A percentile compares a stretch with the other conserved stretches of the same genome.
Evolutionary conservation across 148 eudicot genomes (phyloP).

Genomic region (Drosera capensis): DNA sequence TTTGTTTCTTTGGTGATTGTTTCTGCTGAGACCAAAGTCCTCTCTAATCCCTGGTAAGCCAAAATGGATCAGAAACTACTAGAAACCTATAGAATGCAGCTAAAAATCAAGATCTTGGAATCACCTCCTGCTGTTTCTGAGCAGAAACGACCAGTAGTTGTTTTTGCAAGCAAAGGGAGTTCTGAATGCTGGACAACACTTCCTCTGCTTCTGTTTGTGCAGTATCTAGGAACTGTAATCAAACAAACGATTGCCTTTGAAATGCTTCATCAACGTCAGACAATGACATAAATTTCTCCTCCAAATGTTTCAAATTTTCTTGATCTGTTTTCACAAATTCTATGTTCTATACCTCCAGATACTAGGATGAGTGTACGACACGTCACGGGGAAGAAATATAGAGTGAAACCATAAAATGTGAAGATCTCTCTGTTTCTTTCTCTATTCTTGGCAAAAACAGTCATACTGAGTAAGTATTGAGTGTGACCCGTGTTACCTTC

Average conservation of each 20-base stretch:
- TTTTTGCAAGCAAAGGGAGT: conserved; percentile 36
- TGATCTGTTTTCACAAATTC: background rate
- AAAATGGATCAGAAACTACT: background rate
- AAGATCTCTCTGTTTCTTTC: no score
- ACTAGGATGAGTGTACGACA: no score
- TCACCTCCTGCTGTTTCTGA: conserved; percentile 67
- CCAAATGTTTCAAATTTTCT: background rate
- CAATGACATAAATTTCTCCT: background rate
- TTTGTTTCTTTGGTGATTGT: conserved; percentile 42
- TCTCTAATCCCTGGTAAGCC: conserved; percentile 38
- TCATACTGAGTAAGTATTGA: no score
- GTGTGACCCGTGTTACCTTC: conserved; percentile 47
- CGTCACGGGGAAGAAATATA: no score
- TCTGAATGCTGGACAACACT: conserved; percentile 30
- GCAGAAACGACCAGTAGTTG: conserved; percentile 43
- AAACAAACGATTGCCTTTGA: background rate
- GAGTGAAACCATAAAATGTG: no score
- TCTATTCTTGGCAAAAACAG: no score
- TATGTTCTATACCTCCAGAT: no score
- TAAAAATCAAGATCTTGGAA: background rate
- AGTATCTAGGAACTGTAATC: conserved; percentile 36
- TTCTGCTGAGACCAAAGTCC: conserved; percentile 48
- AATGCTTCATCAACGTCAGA: background rate
- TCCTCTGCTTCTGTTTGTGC: conserved; percentile 46
- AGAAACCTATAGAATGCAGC: background rate